Base-by-base conservation (phyloP, 2,329 filamentous ascomycete species). In the Xylaria sp. region DNA sequence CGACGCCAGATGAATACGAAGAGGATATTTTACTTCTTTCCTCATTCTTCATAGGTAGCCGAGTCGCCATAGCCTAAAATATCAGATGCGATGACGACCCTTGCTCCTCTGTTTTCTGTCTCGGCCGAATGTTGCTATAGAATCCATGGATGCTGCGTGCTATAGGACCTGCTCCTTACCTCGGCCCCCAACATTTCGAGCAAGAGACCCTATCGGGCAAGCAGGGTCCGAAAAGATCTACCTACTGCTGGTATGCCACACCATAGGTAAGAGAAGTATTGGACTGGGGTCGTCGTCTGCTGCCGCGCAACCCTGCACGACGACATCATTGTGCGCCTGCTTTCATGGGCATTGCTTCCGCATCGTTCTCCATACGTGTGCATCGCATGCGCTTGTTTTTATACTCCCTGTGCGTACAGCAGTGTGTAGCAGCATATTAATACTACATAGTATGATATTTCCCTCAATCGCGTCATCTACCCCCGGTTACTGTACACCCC, bases 301-400 rank as follows among this genome's bases (percentile, higher is more conserved):
- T 12, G 5, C 13, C 56, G 12, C 13, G 33, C 36, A 33, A n/a
- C 13, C 20, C 56, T 58, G 56, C 56, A 58, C 56, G 56, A 46
- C 56, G 56, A 58, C 56, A 58, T 58, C 56, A 58, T 58, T 39
- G 56, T 58, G 56, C 56, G 56, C 36, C 13, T 31, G 28, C 23
- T 15, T 31, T 2, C 41, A n/a, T 18, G 6, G 18, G 52, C 7
- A 54, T 57, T n/a, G 36, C 39, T 58, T 58, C 39, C 36, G n/a
- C 39, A 39, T 23, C 25, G 56, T 33, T n/a, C 23, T 57, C 36
- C 41, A 46, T 46, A 23, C 39, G 15, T n/a, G 18, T 58, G 56
- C 56, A 46, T 58, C 39, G 56, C 56, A 46, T 43, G 56, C 33
- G 39, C 56, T 58, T 46, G 56, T 58, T 31, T 31, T 36, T 46